Percentiles rank a stretch among this genome's conserved stretches.
Evolutionary conservation across 768 basidiomycete genomes (phyloP).

Genomic region (Hygrophorus pudorinus): DNA sequence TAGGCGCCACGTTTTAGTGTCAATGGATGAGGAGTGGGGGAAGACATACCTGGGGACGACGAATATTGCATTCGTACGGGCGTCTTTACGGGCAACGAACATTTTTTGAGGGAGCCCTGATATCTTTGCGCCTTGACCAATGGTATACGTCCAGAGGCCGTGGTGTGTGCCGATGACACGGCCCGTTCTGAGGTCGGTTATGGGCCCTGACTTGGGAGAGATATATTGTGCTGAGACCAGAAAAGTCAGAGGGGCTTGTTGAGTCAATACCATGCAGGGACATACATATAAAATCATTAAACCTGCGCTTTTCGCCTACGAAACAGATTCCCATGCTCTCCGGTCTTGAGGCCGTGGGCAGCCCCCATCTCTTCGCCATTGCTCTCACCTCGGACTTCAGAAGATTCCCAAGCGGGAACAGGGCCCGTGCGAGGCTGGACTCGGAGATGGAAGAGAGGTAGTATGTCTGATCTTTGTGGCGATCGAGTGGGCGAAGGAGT

Average conservation of each 20-base stretch:
- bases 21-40: not conserved
- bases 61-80: constrained; percentile 51
- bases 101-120: constrained; percentile 48
- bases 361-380: constrained; percentile 47
- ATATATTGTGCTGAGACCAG: constrained; percentile 67
- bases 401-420: constrained; percentile 69
- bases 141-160: constrained; percentile 78
- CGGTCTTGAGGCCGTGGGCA: constrained; percentile 65
- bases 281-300: constrained; percentile 66
- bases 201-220: constrained; percentile 53
- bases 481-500: constrained; percentile 46
- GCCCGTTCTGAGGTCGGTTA: constrained; percentile 50
- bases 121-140: constrained; percentile 73
- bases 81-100: constrained; percentile 71
- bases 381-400: constrained; percentile 65
- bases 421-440: constrained; percentile 46
- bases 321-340: constrained; percentile 97
- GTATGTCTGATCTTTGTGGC: constrained; percentile 83
- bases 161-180: constrained; percentile 47
- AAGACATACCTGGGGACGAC: constrained; percentile 64
- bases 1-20: not conserved
- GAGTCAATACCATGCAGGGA: no score
- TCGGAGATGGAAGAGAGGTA: constrained; percentile 78
- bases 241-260: not conserved
- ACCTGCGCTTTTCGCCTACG: constrained; percentile 70